Evolutionary conservation across 2,329 filamentous ascomycete species (phyloP), one percentile per base, ranked within the genome.

Genomic region (Penicillium janthinellum): DNA sequence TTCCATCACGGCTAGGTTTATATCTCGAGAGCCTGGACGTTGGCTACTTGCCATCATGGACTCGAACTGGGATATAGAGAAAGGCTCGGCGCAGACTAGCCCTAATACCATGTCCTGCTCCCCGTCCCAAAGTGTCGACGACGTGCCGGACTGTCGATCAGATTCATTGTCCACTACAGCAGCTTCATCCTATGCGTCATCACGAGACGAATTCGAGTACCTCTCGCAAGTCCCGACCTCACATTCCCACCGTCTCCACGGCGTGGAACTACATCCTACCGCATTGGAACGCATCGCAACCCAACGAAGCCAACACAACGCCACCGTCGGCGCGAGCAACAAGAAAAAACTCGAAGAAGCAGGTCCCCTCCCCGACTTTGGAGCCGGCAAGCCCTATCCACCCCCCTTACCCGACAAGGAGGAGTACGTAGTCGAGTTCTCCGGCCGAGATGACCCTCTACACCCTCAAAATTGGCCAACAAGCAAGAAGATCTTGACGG

Each of bases 381-480:
- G 85, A 4, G 83, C 75, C 34, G 83, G 83, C 1, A 87, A 86
- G 65, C 78, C 83, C 5, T 86, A 82, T 68, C 85, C 85, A 6
- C 83, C 83, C 15, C 76, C 74, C 0, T 70, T 87, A 15, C 84
- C 84, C 7, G 81, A 80, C n/a, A 77, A 78, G 61, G 84, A 86
- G 67, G 82, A 85, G 59, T 87, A 87, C 70, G 84, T 86, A 1
- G 84, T 86, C 12, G 84, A 92, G 75, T 96, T 96, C 71, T 89
- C 93, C 67, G 92, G 92, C 0, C 88, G 87, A 1, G 83, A 92
- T 64, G 92, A 96, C 70, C 92, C 92, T 2, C 71, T 93, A 61
- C 92, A 96, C 75, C 89, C 91, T 1, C 90, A 94, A 78, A 96
- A 96, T 73, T 96, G 92, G 92, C 83, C 90, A 0, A 71, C 90